phyloP scores from a whole-genome alignment of 345 rosid genomes.

The Raphanus raphanistrum region DNA sequence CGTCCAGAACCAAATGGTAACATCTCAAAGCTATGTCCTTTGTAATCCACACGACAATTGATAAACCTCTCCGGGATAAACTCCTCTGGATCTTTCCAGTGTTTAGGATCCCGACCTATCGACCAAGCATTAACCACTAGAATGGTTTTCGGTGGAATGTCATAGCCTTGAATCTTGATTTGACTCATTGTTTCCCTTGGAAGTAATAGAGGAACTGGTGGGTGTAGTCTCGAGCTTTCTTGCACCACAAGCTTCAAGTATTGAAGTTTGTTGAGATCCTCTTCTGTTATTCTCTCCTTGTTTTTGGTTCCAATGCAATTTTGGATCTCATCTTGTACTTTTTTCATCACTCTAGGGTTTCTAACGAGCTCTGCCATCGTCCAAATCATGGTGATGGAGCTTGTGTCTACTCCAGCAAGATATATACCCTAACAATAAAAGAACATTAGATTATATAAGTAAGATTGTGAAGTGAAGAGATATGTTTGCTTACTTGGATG shows the following conservation, averaged over 20 bases:
- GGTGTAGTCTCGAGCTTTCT: slow-evolving; percentile 37
- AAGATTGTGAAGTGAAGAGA: not conserved
- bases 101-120: slow-evolving; percentile 41
- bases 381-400: slow-evolving; percentile 32
- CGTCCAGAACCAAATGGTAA: slow-evolving; percentile 33
- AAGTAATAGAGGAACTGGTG: slow-evolving; percentile 49
- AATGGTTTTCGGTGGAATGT: slow-evolving; percentile 13
- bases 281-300: slow-evolving; percentile 33
- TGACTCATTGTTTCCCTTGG: slow-evolving; percentile 56
- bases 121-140: slow-evolving; percentile 18
- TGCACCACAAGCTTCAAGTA: slow-evolving; percentile 55
- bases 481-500: not conserved
- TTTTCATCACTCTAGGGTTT: slow-evolving; percentile 25
- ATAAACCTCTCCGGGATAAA: slow-evolving; percentile 55
- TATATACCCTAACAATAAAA: slow-evolving; percentile 22
- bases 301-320: slow-evolving; percentile 33
- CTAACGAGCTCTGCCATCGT: slow-evolving; percentile 22
- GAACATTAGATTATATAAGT: not conserved
- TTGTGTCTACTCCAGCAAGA: slow-evolving; percentile 28
- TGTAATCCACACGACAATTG: slow-evolving; percentile 43
- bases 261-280: slow-evolving; percentile 42
- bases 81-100: slow-evolving; percentile 46
- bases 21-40: slow-evolving; percentile 49
- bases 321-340: slow-evolving; percentile 24
- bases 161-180: slow-evolving; percentile 25